Base-by-base conservation (phyloP, 805 yeast genomes). In the Wickerhamiella slavikovae region DNA sequence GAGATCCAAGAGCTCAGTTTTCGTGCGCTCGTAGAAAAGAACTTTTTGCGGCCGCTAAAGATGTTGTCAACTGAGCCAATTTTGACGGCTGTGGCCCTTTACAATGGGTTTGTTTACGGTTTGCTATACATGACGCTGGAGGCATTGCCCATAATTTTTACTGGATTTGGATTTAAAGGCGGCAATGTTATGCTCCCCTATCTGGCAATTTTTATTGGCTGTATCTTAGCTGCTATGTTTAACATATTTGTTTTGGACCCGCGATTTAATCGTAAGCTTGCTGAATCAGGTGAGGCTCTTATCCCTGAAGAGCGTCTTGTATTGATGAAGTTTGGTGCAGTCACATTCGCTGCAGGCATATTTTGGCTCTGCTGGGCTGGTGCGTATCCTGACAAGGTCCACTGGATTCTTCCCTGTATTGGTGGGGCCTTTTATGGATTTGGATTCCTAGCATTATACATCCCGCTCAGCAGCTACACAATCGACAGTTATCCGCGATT, bases 341-440 rank as follows among this genome's bases (percentile, higher is more conserved):
- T 77, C 31, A 46, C 63, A 5, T 78, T 82, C 57, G 74, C 91
- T 17, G 57, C 67, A 30, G 93, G 93, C 30, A 56, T 80, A 36
- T 60, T 80, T 43, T 76, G 93, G 93, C 60, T 82, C 49, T 67
- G 77, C 33, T 82, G 94, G 93, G 58, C 85, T 6, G 93, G 93
- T 46, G 64, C 67, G 37, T 82, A 71, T 51, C 71, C 65, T 27
- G 52, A 71, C 16, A 51, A 52, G 25, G 66, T 78, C 23, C 93
- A 72, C 46, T 82, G 89, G 85, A 71, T 70, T 40, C 76, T 66
- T n/a, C 89, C 91, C 23, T 64, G 75, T 2, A 52, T 67, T 20
- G 68, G 76, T 19, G 74, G 78, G 36, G 35, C 65, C 3, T 61
- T 71, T 42, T 62, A 68, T 22, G 83, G 82, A 8, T 66, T 64